Evolutionary conservation across 2,329 filamentous ascomycete genomes (phyloP), one percentile per base, ranked within the genome.

Genomic region (Sporothrix curviconia): DNA sequence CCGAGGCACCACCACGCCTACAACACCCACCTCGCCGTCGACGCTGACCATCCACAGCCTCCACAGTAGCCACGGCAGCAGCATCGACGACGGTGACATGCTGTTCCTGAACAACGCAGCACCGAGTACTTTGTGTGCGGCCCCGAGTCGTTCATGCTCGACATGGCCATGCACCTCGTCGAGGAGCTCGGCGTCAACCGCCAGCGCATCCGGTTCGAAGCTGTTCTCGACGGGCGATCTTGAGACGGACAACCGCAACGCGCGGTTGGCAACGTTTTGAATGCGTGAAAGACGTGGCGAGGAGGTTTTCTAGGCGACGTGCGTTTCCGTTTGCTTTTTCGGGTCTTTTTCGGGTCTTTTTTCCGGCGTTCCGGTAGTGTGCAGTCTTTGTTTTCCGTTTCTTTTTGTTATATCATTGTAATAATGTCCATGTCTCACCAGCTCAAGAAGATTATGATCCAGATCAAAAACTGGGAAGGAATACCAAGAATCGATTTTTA

Each of bases 81-180:
- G 36, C 47, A 9, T 14, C 24, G 44, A 51, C 15, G 68, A 70
- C 22, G 66, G 67, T 12, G 71, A 74, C 4, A 73, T 80, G 59
- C 67, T 82, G 32, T 76, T 72, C 62, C 69, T 82, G 3, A 61
- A 66, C 55, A 72, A 78, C 61, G 67, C 36, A 70, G 72, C 12
- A 71, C 79, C 4, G 77, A 80, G 67, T 82, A 81, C 64, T 81
- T 72, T 62, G 73, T 82, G 51, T 82, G 78, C 60, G 79, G 79
- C 0, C 78, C 79, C 0, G 77, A 80, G 67, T 71, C 74, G 59
- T 81, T 82, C 62, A 81, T 81, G 78, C 62, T 73, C 2, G 77
- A 81, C 64, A 76, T 79, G 68, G 70, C 71, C 2, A 68, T 70
- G 54, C 76, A 72, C 47, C 67, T 80, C 51, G 62, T 61, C 19